Conservation (phyloP, 257 asterid genomes). For the Verbena officinalis region DNA sequence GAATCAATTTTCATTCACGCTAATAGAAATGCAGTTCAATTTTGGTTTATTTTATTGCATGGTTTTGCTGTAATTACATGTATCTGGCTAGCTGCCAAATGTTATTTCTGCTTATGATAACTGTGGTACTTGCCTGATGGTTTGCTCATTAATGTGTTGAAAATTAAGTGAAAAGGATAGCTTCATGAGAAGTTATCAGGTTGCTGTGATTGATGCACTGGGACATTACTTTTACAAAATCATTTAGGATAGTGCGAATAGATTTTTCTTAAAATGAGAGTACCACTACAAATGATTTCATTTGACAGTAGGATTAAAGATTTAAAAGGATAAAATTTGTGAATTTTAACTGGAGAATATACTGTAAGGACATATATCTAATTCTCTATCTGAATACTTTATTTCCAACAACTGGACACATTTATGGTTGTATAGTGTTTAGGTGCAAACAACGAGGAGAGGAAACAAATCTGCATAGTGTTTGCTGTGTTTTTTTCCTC, state of each 20-base stretch:
- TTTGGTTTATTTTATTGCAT: background rate
- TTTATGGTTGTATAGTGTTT: no score
- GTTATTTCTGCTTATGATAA: background rate
- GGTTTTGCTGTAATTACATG: background rate
- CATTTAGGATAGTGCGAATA: background rate
- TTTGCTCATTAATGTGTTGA: background rate
- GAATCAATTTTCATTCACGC: slow-evolving; percentile 8
- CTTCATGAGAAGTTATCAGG: background rate
- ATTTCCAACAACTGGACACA: no score
- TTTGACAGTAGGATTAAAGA: no score
- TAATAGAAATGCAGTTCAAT: slow-evolving; percentile 9
- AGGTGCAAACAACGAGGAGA: background rate
- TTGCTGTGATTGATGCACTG: slow-evolving; percentile 4
- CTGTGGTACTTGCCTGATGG: slow-evolving; percentile 11
- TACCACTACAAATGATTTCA: no score
- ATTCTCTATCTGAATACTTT: no score
- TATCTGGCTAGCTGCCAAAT: slow-evolving; percentile 20
- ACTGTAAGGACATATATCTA: no score
- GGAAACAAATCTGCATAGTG: slow-evolving; percentile 10
- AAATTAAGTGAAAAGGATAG: background rate
- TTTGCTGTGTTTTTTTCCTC: slow-evolving; percentile 12
- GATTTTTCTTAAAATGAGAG: background rate
- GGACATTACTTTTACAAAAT: slow-evolving; percentile 7
- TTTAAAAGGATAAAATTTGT: no score
- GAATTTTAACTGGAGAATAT: no score